Percentiles rank a stretch among this genome's conserved stretches.
These are phyloP conservation scores for Echria macrotheca DNA, from an alignment of 495 filamentous ascomycete genomes.

Conservation along the genomic window DNA sequence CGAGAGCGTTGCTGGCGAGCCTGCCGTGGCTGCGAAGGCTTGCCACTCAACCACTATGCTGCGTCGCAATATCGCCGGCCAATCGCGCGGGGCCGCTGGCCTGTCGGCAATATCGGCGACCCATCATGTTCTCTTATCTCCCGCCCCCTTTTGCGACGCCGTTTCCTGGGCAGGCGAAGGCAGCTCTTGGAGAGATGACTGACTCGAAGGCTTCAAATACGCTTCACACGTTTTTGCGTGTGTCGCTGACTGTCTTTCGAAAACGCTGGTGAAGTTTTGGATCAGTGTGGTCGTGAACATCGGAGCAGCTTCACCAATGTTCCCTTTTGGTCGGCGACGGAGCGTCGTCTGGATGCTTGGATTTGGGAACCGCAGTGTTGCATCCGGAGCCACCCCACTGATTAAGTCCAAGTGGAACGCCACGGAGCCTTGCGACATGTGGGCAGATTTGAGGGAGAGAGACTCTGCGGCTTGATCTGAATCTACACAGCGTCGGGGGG, in stretches of 20 bases:
- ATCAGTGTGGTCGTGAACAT: no score
- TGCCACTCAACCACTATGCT: conserved; percentile 10
- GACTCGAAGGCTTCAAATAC: no score
- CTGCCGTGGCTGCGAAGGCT: background rate
- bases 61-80: conserved; percentile 18
- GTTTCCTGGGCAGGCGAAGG: no score
- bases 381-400: conserved; percentile 1
- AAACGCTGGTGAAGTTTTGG: no score
- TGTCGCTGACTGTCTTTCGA: no score
- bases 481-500: no score
- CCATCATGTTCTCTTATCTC: conserved; percentile 22
- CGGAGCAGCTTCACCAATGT: no score
- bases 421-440: background rate
- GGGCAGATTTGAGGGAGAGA: no score
- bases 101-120: conserved; percentile 16
- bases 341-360: conserved; percentile 4
- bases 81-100: conserved; percentile 12
- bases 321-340: conserved; percentile 6
- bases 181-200: no score
- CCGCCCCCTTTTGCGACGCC: conserved; percentile 7
- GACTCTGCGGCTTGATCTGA: no score
- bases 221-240: no score
- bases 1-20: conserved; percentile 1
- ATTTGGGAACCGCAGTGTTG: conserved; percentile 3
- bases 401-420: background rate